Conservation (phyloP, 1,284 basidiomycete species). For the Ganoderma boninense region DNA sequence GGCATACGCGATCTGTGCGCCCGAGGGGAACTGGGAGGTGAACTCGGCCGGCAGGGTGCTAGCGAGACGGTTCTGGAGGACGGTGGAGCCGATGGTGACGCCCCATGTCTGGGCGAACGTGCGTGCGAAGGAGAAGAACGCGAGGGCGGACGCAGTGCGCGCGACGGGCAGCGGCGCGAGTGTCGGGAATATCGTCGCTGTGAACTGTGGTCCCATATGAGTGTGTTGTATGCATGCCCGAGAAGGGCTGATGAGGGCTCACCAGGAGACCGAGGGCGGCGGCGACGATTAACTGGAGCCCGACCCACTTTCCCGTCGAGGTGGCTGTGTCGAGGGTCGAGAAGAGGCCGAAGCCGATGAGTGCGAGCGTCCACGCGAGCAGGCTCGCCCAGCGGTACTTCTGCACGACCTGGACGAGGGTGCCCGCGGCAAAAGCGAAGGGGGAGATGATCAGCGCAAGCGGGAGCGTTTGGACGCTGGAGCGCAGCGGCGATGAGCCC, state of each 20-base stretch:
- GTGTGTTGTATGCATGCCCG: neutral
- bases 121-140: slow-evolving; percentile 47
- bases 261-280: slow-evolving; percentile 21
- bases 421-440: slow-evolving; percentile 37
- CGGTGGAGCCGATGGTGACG: slow-evolving; percentile 24
- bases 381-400: slow-evolving; percentile 39
- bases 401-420: slow-evolving; percentile 31
- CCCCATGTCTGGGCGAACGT: slow-evolving; percentile 40
- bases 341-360: slow-evolving; percentile 42
- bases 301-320: slow-evolving; percentile 40
- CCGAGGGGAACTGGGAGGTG: slow-evolving; percentile 27
- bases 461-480: slow-evolving; percentile 9
- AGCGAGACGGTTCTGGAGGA: slow-evolving; percentile 32
- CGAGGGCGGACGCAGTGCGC: slow-evolving; percentile 44
- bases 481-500: slow-evolving; percentile 14
- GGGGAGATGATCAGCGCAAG: slow-evolving; percentile 36
- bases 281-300: slow-evolving; percentile 33
- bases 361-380: slow-evolving; percentile 40
- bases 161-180: slow-evolving; percentile 46
- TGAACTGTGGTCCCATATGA: slow-evolving; percentile 23
- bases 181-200: slow-evolving; percentile 38
- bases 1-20: slow-evolving; percentile 38
- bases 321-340: slow-evolving; percentile 36
- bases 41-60: slow-evolving; percentile 21
- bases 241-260: neutral